Base-by-base conservation (phyloP, 129 eudicot genomes). In the Chrysanthemum seticuspe region DNA sequence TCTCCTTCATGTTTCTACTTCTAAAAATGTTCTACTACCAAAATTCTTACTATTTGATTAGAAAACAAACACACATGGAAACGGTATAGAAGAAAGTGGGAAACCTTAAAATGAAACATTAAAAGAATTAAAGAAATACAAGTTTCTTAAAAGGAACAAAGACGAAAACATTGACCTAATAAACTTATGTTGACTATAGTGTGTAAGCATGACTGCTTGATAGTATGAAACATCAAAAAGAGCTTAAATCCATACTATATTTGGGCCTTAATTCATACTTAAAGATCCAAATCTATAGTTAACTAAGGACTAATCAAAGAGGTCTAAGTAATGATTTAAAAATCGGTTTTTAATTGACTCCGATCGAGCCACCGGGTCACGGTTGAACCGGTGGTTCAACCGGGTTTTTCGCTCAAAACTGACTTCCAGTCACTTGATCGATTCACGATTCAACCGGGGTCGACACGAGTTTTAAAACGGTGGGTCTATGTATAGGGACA, bases 91-190 rank as follows among this genome's bases (percentile, higher is more conserved):
- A 40, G 47, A 40, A 40, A 40, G 10, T 40, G 47, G 10, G 47
- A 40, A 40, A 40, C 47, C 47, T 6, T 40, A 40, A 40, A 40
- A 40, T 10, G 2, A 40, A 40, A 40, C 10, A 40, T 40, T 40
- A 40, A 40, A 36, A 36, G 44, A 36, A 36, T 40, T 6, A 40
- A 36, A 36, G 44, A 36, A 36, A 36, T 36, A 36, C 44, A 36
- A 36, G 44, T n/a, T 58, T 63, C 78, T 74, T 51, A 63, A 51
- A 34, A 52, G 53, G 14, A 62, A 62, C 36, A 21, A 14, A 62
- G 70, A 48, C 64, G 75, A 51, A 76, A 76, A 69, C 19, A 19
- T 77, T 77, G 81, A 77, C 75, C 70, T 8, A 7, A 18, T 18
- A n/a, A 51, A 13, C 12, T 2, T 68, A 60, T 64, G 65, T 74